phyloP scores from a whole-genome alignment of 2,329 filamentous ascomycete genomes.

The Emmonsia crescens region DNA sequence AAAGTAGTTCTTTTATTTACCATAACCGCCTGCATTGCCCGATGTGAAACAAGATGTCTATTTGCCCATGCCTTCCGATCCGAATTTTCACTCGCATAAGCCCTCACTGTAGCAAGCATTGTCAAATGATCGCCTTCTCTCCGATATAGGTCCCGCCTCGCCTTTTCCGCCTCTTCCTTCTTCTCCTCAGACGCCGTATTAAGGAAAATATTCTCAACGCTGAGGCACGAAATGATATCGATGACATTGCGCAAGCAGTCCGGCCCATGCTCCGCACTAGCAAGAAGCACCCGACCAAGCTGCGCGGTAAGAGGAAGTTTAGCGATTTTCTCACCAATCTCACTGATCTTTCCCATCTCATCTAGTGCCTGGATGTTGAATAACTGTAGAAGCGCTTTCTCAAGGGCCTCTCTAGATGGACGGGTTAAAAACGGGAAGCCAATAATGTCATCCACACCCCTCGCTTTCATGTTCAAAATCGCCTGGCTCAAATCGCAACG shows the following conservation, averaged over 20 bases:
- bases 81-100: constrained; percentile 46
- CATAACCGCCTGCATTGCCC: constrained; percentile 57
- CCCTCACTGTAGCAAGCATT: constrained; percentile 48
- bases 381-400: constrained; percentile 72
- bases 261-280: constrained; percentile 58
- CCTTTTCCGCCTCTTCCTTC: constrained; percentile 47
- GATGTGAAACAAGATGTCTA: constrained; percentile 48
- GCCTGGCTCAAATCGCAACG: constrained; percentile 80
- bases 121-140: constrained; percentile 56
- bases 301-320: constrained; percentile 72
- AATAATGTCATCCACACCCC: constrained; percentile 71
- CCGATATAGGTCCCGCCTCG: constrained; percentile 45
- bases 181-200: constrained; percentile 50
- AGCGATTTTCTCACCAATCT: constrained; percentile 64
- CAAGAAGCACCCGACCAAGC: constrained; percentile 71
- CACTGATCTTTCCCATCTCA: constrained; percentile 61
- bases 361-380: constrained; percentile 66
- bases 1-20: constrained; percentile 18
- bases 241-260: constrained; percentile 73
- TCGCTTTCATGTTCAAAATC: constrained; percentile 84
- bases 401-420: constrained; percentile 64
- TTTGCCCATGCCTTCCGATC: constrained; percentile 52
- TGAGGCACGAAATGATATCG: constrained; percentile 64
- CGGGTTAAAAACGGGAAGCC: constrained; percentile 76
- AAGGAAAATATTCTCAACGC: constrained; percentile 53